phyloP scores from a whole-genome alignment of 768 basidiomycete species.

The Lyophyllum atratum region DNA sequence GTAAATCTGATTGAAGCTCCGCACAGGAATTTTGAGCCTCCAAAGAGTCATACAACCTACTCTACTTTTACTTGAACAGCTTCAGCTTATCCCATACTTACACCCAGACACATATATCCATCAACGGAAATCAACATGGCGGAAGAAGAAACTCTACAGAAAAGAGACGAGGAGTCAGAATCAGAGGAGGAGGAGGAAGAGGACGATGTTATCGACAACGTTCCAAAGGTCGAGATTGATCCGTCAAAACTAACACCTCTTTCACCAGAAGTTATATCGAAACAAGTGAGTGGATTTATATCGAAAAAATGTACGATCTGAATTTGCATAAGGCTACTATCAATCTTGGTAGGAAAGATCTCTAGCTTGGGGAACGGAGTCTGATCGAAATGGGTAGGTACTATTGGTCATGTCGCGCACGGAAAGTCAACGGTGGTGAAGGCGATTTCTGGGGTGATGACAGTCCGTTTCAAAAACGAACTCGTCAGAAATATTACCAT shows the following conservation, averaged over 20 bases:
- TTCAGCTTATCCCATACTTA: background rate
- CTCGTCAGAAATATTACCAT: constrained; percentile 99
- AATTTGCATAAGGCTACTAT: constrained; percentile 82
- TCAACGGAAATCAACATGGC: constrained; percentile 45
- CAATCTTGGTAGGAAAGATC: constrained; percentile 68
- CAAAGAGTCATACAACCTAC: background rate
- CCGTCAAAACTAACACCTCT: constrained; percentile 81
- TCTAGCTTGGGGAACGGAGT: background rate
- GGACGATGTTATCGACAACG: constrained; percentile 50
- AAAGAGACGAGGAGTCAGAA: constrained; percentile 67
- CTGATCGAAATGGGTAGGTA: constrained; percentile 53
- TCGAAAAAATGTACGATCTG: constrained; percentile 4
- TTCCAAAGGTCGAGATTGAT: constrained; percentile 79
- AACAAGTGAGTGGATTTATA: constrained; percentile 61
- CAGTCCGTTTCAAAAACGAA: constrained; percentile 99
- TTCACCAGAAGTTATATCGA: constrained; percentile 88
- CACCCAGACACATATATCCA: background rate
- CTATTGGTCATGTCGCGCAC: constrained; percentile 99
- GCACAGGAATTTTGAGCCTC: constrained; percentile 12
- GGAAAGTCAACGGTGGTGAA: constrained; percentile 97
- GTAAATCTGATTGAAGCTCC: constrained; percentile 19
- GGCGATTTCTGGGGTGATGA: constrained; percentile 98
- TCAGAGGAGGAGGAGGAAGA: constrained; percentile 71
- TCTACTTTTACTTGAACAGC: background rate
- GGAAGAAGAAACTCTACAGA: constrained; percentile 66